Conservation (phyloP, 1,139 yeast species). For the Sugiyamaella castrensis region DNA sequence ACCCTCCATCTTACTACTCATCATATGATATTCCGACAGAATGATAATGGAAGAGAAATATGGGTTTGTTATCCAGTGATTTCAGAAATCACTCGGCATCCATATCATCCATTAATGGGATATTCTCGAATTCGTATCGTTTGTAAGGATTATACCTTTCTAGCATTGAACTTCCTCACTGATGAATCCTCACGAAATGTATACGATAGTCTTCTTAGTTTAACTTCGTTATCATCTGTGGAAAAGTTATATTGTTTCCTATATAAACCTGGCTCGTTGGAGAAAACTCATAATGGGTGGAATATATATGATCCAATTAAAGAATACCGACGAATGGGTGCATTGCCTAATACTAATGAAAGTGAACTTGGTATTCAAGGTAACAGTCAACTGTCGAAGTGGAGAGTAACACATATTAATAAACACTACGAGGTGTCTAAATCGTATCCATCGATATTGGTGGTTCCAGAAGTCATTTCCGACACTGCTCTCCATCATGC, state of each 20-base stretch:
- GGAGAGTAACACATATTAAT: conserved; percentile 74
- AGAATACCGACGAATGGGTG: conserved; percentile 65
- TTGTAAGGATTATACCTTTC: conserved; percentile 84
- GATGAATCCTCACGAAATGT: conserved; percentile 65
- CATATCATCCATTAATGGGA: conserved; percentile 40
- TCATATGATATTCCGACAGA: conserved; percentile 74
- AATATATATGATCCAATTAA: conserved; percentile 53
- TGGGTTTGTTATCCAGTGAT: conserved; percentile 95
- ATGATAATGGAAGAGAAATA: conserved; percentile 54
- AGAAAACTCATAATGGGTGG: conserved; percentile 65
- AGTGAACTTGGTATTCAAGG: too few relatives aligned
- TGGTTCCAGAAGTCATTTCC: conserved; percentile 72
- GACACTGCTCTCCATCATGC: conserved; percentile 84
- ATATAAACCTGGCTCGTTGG: conserved; percentile 59
- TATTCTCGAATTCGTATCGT: conserved; percentile 57
- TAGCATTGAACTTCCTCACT: conserved; percentile 69
- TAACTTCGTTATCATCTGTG: conserved; percentile 51
- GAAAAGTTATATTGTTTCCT: conserved; percentile 67
- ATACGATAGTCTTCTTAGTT: conserved; percentile 63
- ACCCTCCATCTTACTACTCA: conserved; percentile 75
- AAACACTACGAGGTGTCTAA: conserved; percentile 63
- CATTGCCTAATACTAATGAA: conserved; percentile 23
- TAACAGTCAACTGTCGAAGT: conserved; percentile 34
- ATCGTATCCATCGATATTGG: conserved; percentile 66
- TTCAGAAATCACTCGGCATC: conserved; percentile 58